Evolutionary conservation across 164 flowering plant species (phyloP).

Genomic region (Annona cherimola): DNA sequence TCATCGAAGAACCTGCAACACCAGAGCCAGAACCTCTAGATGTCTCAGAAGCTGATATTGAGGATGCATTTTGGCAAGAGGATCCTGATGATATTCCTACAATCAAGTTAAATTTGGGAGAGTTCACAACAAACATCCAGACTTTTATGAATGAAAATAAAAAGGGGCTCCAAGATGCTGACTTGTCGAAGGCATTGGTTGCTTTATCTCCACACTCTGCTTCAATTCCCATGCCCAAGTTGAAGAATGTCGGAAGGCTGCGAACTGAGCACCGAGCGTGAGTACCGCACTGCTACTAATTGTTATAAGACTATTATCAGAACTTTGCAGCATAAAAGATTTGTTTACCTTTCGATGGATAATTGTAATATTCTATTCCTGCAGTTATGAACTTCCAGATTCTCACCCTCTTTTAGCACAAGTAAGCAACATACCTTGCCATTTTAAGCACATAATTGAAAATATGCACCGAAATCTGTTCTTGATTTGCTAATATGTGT

Average conservation of each 20-base stretch:
- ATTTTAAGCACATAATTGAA: neutral
- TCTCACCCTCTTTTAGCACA: constrained; percentile 74
- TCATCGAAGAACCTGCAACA: constrained; percentile 71
- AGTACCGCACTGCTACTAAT: constrained; percentile 9
- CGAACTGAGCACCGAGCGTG: constrained; percentile 68
- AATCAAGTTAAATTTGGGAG: constrained; percentile 65
- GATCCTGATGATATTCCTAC: constrained; percentile 88
- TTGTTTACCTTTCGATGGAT: neutral
- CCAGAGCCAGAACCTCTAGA: constrained; percentile 64
- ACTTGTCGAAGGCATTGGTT: constrained; percentile 72
- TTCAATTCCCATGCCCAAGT: constrained; percentile 53
- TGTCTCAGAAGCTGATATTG: constrained; percentile 50
- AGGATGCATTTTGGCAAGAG: constrained; percentile 47
- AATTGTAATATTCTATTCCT: constrained; percentile 18
- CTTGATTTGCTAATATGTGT: constrained; percentile 4
- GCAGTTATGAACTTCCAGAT: constrained; percentile 98
- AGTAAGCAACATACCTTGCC: constrained; percentile 38
- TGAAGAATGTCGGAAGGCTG: constrained; percentile 48
- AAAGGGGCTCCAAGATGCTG: constrained; percentile 64
- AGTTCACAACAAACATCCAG: constrained; percentile 61
- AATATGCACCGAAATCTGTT: neutral
- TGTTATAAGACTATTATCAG: neutral
- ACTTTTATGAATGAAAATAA: constrained; percentile 48
- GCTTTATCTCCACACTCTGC: constrained; percentile 50
- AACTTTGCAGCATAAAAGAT: neutral